These are phyloP conservation scores for Pichia inconspicua DNA, from an alignment of 1,139 yeast species.

Conservation along the genomic window DNA sequence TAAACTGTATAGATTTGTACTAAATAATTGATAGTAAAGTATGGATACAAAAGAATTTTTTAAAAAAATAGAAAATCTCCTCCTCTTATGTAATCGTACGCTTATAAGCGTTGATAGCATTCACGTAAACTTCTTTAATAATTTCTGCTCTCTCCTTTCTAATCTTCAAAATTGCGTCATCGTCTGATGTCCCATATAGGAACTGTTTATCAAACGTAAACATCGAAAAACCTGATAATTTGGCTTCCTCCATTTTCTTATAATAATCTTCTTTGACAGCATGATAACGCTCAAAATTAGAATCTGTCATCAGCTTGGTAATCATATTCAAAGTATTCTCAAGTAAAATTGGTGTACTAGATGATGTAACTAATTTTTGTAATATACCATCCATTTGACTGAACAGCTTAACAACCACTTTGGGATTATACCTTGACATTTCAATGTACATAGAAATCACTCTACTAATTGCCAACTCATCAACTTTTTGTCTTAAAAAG, in stretches of 20 bases:
- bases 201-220: conserved; percentile 2
- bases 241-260: conserved; percentile 1
- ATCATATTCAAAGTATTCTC: conserved; percentile 20
- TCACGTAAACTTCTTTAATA: not conserved
- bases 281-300: conserved; percentile 13
- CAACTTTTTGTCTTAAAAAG: conserved; percentile 43
- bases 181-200: not conserved
- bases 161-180: not conserved
- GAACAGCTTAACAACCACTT: conserved; percentile 16
- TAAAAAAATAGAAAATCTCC: too few species aligned
- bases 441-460: conserved; percentile 40
- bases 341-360: conserved; percentile 19
- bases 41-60: not conserved
- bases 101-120: not conserved
- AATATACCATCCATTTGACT: conserved; percentile 15
- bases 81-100: not conserved
- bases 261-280: conserved; percentile 1
- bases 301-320: conserved; percentile 16
- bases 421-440: conserved; percentile 30
- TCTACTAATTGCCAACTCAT: conserved; percentile 45
- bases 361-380: conserved; percentile 17
- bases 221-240: conserved; percentile 5
- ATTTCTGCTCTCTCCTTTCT: not conserved
- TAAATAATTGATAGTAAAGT: not conserved
- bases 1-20: not conserved